Conservation (phyloP, 345 rosid species). For the Crucihimalaya himalaica region DNA sequence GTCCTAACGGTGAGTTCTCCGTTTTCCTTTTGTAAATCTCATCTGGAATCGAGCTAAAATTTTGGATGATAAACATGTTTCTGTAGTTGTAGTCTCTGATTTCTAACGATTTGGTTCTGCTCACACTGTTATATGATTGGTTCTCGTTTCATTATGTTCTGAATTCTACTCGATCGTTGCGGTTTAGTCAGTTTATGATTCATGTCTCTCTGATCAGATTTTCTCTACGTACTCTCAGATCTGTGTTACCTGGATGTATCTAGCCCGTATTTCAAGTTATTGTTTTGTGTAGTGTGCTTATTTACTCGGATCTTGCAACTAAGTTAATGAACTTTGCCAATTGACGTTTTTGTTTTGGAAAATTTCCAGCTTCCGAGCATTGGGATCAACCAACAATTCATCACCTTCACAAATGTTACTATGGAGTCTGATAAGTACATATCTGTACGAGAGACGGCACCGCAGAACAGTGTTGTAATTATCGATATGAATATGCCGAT, state of each 20-base stretch:
- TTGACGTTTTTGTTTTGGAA: conserved; percentile 24
- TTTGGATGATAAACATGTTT: conserved; percentile 8
- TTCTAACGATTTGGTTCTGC: conserved; percentile 11
- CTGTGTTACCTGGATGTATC: conserved; percentile 26
- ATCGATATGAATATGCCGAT: conserved; percentile 91
- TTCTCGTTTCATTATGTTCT: neutral
- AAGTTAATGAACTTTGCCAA: conserved; percentile 21
- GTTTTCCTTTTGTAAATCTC: conserved; percentile 11
- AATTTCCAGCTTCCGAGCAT: conserved; percentile 69
- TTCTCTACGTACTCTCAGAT: conserved; percentile 34
- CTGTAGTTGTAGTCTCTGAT: conserved; percentile 23
- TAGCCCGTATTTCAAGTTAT: neutral
- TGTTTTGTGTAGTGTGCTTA: conserved; percentile 13
- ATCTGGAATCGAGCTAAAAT: conserved; percentile 30
- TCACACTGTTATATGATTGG: conserved; percentile 17
- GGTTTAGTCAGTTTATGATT: conserved; percentile 23
- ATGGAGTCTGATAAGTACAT: conserved; percentile 99
- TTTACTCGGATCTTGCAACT: conserved; percentile 30
- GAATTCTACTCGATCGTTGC: conserved; percentile 25
- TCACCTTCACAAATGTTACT: conserved; percentile 89
- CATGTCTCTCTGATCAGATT: conserved; percentile 25
- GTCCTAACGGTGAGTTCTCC: conserved; percentile 68
- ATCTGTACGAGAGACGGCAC: conserved; percentile 95
- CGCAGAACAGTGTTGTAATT: conserved; percentile 94
- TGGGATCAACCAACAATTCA: conserved; percentile 85